Conservation (phyloP, 106 monocot species). For the Iris macrosiphon region DNA sequence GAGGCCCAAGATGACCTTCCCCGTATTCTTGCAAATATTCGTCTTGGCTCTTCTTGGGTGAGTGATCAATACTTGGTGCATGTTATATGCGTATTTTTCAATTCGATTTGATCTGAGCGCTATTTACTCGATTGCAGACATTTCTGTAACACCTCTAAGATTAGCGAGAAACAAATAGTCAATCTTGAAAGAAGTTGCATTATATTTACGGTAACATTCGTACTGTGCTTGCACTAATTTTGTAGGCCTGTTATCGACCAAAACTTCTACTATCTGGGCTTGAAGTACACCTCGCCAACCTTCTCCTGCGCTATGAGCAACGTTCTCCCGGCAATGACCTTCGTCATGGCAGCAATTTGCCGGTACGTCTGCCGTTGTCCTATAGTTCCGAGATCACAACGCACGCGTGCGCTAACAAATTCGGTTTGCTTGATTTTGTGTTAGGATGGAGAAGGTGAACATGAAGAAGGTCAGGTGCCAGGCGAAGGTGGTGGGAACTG, state of each 20-base stretch:
- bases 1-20: slow-evolving; percentile 35
- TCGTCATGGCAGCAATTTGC: slow-evolving; percentile 60
- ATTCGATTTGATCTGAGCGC: too few relatives aligned
- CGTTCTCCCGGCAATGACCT: slow-evolving; percentile 79
- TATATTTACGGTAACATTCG: too few relatives aligned
- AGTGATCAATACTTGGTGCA: slow-evolving; percentile 9
- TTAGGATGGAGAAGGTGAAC: slow-evolving; percentile 53
- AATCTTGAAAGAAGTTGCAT: too few relatives aligned
- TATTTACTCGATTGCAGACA: too few relatives aligned
- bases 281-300: slow-evolving; percentile 70
- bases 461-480: slow-evolving; percentile 33
- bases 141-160: too few relatives aligned
- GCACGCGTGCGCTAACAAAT: background rate
- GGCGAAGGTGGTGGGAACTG: slow-evolving; percentile 29
- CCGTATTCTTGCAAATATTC: slow-evolving; percentile 61
- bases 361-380: slow-evolving; percentile 11
- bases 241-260: slow-evolving; percentile 63
- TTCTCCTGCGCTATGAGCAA: slow-evolving; percentile 86
- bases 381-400: slow-evolving; percentile 15
- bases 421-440: background rate
- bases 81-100: too few relatives aligned
- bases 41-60: slow-evolving; percentile 47
- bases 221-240: too few relatives aligned
- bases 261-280: slow-evolving; percentile 68
- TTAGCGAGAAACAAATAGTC: too few relatives aligned